phyloP scores from a whole-genome alignment of 2,329 filamentous ascomycete species.

The Ophiocordyceps camponoti-leonardi region DNA sequence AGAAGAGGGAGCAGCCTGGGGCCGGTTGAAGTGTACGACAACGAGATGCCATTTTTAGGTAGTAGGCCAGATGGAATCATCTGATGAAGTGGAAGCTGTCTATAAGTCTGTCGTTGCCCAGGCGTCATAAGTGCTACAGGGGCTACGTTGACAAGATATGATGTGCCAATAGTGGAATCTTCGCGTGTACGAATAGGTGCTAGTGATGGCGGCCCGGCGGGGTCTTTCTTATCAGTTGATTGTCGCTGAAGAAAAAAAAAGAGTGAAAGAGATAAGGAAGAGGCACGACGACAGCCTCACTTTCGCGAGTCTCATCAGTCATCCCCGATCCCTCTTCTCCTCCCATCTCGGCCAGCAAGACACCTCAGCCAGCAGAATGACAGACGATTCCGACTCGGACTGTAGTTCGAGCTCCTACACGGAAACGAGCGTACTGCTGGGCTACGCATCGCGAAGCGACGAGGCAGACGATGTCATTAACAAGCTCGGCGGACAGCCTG shows the following conservation, averaged over 20 bases:
- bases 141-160: background rate
- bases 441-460: constrained; percentile 68
- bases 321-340: background rate
- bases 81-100: background rate
- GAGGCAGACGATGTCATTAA: constrained; percentile 61
- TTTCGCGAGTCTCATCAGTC: background rate
- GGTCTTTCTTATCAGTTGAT: background rate
- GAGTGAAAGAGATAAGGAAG: background rate
- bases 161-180: background rate
- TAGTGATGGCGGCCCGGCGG: background rate
- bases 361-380: background rate
- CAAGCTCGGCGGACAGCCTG: constrained; percentile 72
- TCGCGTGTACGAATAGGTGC: background rate
- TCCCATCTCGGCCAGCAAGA: background rate
- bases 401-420: constrained; percentile 56
- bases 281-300: background rate
- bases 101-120: no score
- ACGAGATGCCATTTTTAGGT: background rate
- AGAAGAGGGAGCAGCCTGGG: background rate
- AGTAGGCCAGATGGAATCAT: background rate
- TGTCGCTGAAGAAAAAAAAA: background rate
- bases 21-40: background rate
- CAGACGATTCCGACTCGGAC: constrained; percentile 62
- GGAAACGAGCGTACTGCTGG: constrained; percentile 76
- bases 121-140: no score